Percentiles rank a stretch among this genome's conserved stretches.
Conservation (phyloP, 1,284 basidiomycete species). For the Ganoderma multipileum region DNA sequence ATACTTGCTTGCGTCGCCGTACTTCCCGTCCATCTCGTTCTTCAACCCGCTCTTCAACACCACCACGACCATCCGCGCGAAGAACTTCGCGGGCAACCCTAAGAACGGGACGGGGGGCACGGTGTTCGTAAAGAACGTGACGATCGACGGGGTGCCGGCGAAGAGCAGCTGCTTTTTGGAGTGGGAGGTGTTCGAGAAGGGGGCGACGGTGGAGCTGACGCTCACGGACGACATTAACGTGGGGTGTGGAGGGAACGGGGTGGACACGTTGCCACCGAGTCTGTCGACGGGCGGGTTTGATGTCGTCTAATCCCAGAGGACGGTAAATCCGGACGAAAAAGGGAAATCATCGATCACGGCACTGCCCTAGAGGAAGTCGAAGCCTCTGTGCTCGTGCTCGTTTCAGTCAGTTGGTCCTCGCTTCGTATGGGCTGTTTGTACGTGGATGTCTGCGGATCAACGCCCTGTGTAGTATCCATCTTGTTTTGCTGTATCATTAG, state of each 20-base stretch:
- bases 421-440: no score
- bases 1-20: constrained; percentile 66
- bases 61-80: constrained; percentile 60
- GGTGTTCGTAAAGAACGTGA: constrained; percentile 65
- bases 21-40: constrained; percentile 66
- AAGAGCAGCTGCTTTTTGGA: constrained; percentile 67
- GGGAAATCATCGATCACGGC: no score
- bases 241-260: constrained; percentile 52
- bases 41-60: constrained; percentile 62
- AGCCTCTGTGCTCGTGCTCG: no score
- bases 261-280: constrained; percentile 59
- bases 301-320: background rate
- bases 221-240: constrained; percentile 58
- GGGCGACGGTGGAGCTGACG: constrained; percentile 56
- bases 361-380: no score
- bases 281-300: constrained; percentile 64
- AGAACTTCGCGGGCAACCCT: constrained; percentile 61
- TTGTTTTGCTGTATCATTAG: background rate
- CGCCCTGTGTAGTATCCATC: background rate
- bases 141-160: constrained; percentile 60
- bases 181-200: constrained; percentile 63
- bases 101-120: constrained; percentile 54
- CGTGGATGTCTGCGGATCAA: no score
- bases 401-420: no score
- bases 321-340: background rate